Conservation (phyloP, 176 grass and related monocot genomes). For the Triticum dicoccoides region DNA sequence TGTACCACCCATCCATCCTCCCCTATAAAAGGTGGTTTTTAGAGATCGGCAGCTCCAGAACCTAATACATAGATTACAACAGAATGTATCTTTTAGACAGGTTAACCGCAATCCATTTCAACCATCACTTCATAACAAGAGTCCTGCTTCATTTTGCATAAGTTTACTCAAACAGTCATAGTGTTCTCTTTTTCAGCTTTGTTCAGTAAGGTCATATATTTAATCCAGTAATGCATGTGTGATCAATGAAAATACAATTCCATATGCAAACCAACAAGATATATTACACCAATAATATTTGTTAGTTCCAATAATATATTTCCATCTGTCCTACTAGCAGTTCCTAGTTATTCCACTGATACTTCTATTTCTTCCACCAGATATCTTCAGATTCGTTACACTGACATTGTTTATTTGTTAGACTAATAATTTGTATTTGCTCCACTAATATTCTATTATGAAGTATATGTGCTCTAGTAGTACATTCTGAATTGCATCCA, state of each 20-base stretch:
- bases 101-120: background rate
- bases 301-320: background rate
- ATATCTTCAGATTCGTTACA: background rate
- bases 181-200: background rate
- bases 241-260: background rate
- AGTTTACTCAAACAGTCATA: background rate
- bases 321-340: background rate
- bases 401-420: background rate
- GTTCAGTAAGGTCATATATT: background rate
- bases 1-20: background rate
- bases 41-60: background rate
- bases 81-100: background rate
- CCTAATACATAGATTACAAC: too few species aligned
- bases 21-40: background rate
- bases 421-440: background rate
- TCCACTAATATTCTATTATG: background rate
- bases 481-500: background rate
- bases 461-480: background rate
- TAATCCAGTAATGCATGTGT: background rate
- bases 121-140: background rate
- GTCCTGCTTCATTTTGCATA: background rate
- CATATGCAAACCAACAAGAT: background rate
- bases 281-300: background rate
- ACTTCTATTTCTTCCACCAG: constrained; percentile 3
- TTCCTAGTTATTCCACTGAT: background rate